Evolutionary conservation across 1,284 basidiomycete species (phyloP), one percentile per base, ranked within the genome.

Genomic region (Ustilago tritici): DNA sequence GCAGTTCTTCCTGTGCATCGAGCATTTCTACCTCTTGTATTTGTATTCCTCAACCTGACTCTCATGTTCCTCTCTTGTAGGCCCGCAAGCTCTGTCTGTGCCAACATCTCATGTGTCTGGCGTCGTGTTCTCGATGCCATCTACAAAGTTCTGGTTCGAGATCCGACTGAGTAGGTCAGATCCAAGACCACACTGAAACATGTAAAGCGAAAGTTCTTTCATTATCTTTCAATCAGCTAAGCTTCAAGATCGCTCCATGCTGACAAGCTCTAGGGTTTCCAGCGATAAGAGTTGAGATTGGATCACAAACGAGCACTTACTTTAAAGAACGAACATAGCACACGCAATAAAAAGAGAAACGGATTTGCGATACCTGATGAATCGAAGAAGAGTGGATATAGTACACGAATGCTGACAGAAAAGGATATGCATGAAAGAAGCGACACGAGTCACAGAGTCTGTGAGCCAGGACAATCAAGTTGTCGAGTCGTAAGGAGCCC

Each of bases 361-460:
- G 28, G 23, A 28, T 28, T 50, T 31, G 11, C 31, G 12, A 49
- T 35, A 49, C 28, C 34, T 31, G 23, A 55, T 65, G 56, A 53
- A 59, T 54, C 49, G 40, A 38, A 28, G 3, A 6, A 34, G n/a
- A 40, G 58, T 57, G 67, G 38, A 63, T 72, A 72, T 72, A 64
- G 61, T 72, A 72, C 70, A 72, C 46, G 50, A 36, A 57, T 72
- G 70, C 70, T 61, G 19, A 46, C 47, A 35, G 41, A 49, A 10
- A 35, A 15, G 56, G 28, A 31, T 28, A 31, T 56, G 23, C 19
- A 34, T 1, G 38, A 19, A 50, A 4, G 49, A n/a, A 31, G 31
- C 11, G 15, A 14, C 49, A 32, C 28, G 15, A 19, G 9, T 50
- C 28, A 14, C 6, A 2, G 34, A 50, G 46, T 7, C 7, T 23